Conservation (phyloP, 2,329 filamentous ascomycete species). For the Ascochyta pisi region DNA sequence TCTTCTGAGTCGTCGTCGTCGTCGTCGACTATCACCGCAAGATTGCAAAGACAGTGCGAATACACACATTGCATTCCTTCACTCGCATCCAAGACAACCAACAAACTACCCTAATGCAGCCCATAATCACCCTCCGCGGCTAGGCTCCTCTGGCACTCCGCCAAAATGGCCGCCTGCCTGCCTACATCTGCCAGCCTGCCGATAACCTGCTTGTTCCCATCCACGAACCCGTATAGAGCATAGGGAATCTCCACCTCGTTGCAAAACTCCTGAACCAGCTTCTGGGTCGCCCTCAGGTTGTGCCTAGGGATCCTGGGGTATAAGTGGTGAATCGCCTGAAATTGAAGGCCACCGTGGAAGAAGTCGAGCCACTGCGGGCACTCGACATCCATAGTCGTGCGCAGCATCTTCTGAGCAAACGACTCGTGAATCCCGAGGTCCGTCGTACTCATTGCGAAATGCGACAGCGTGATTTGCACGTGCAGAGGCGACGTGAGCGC, state of each 20-base stretch:
- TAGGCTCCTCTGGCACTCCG: constrained; percentile 60
- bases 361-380: constrained; percentile 76
- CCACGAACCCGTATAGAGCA: constrained; percentile 65
- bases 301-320: constrained; percentile 73
- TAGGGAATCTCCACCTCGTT: constrained; percentile 70
- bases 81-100: not conserved
- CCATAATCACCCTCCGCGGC: constrained; percentile 43
- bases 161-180: constrained; percentile 66
- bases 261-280: constrained; percentile 68
- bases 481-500: constrained; percentile 72
- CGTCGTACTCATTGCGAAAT: constrained; percentile 74
- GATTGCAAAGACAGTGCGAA: not conserved
- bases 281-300: constrained; percentile 68
- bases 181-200: constrained; percentile 64
- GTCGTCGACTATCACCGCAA: constrained; percentile 1
- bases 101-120: constrained; percentile 25
- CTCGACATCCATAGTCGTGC: constrained; percentile 77
- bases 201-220: constrained; percentile 67
- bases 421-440: constrained; percentile 70
- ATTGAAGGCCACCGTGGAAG: constrained; percentile 74
- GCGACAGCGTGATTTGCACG: constrained; percentile 74
- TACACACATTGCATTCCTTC: constrained; percentile 2
- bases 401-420: constrained; percentile 72
- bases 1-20: not conserved
- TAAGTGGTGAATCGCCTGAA: constrained; percentile 74